A percentile compares a stretch with the other conserved stretches of the same genome.
Conservation (phyloP, 805 yeast genomes). For the Myxozyma geophila region DNA sequence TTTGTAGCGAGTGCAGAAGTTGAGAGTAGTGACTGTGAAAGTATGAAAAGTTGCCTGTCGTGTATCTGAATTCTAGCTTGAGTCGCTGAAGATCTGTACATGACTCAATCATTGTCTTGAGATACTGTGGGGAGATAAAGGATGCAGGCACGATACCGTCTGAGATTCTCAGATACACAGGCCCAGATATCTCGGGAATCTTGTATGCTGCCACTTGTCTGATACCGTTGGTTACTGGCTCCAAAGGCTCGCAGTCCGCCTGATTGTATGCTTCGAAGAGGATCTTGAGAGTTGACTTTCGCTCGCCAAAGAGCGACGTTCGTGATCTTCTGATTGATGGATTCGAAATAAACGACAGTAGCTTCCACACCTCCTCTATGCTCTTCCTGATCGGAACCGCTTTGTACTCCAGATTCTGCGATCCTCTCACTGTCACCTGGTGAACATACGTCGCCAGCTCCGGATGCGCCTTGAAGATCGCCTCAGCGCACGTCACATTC, state of each 20-base stretch:
- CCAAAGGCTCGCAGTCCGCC: background rate
- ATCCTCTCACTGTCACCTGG: background rate
- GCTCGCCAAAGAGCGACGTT: background rate
- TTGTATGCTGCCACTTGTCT: background rate
- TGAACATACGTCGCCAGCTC: conserved; percentile 15
- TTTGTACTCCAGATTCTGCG: background rate
- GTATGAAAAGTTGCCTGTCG: background rate
- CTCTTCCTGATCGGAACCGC: background rate
- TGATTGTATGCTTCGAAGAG: background rate
- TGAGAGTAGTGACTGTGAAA: background rate
- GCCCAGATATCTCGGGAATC: conserved; percentile 3
- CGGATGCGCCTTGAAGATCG: conserved; percentile 14
- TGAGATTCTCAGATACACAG: conserved; percentile 1
- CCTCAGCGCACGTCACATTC: conserved; percentile 3
- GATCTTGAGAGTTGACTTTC: conserved; percentile 3
- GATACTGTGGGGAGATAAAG: too few species aligned
- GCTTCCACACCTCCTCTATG: conserved; percentile 1
- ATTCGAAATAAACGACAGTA: conserved; percentile 7
- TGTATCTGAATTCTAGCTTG: background rate
- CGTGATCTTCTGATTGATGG: background rate
- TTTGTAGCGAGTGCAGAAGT: background rate
- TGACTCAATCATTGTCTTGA: background rate
- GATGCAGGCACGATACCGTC: background rate
- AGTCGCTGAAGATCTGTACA: background rate
- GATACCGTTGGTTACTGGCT: background rate